Base-by-base conservation (phyloP, 2,329 filamentous ascomycete species). In the Macrophomina tecta region DNA sequence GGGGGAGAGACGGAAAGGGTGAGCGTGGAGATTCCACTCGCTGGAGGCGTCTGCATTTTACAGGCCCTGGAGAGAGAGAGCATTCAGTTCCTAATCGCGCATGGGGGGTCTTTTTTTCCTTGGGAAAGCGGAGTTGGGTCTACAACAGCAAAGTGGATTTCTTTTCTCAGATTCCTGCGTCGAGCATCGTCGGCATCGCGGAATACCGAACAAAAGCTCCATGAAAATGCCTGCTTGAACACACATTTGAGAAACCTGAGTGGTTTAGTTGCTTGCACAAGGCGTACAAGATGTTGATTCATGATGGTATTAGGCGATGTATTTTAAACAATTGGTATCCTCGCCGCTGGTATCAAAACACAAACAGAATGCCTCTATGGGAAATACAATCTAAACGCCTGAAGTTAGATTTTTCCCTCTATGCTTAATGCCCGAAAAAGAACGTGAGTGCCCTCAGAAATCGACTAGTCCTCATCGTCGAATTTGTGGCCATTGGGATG, bases 391-490 rank as follows among this genome's bases (percentile, higher is more conserved):
- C 45, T 36, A 49, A 11, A 28, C 42, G 45, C 58, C 40, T 12
- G 30, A 48, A 36, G 16, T 16, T 6, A n/a, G 4, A n/a, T 8
- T 16, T 23, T 42, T 16, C 30, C 28, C 32, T 49, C 32, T 51
- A 49, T 38, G 34, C 58, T 8, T 14, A 28, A 6, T 12, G 53
- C 18, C 6, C 9, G 30, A 1, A 42, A 28, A 62, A 49, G 5
- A 49, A 28, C 14, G 23, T 32, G 28, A 36, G 23, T n/a, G 18
- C 42, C 45, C 18, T 30, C 16, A 12, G 18, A 16, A 18, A 5
- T 55, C 3, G 32, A 32, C 79, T 77, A 70, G 72, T 90, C 89
- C 62, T 88, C 85, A 71, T 90, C 88, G 72, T 86, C 52, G 32
- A 55, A 86, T 74, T 90, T 91, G 68, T 85, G 70, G 84, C 85